Conservation (phyloP, 306 rosid species). For the Acacia confusa region DNA sequence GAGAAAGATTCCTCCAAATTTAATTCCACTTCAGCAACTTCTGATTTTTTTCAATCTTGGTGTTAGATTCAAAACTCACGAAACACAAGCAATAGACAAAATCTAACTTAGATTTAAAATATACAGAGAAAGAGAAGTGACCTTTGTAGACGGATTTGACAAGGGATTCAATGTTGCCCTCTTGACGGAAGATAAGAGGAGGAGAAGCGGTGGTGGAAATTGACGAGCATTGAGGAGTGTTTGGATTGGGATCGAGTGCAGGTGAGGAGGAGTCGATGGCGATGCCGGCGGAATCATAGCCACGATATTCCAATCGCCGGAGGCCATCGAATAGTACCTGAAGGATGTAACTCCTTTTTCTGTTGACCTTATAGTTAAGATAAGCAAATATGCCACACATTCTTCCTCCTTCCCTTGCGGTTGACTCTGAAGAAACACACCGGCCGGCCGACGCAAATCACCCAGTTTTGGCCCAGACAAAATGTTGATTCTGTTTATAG, state of each 20-base stretch:
- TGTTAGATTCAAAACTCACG: background rate
- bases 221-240: conserved; percentile 29
- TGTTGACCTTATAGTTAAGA: conserved; percentile 76
- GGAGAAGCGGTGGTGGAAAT: conserved; percentile 26
- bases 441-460: no score
- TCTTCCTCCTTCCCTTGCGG: background rate
- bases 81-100: background rate
- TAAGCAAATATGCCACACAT: conserved; percentile 98
- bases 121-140: background rate
- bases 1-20: conserved; percentile 70
- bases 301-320: conserved; percentile 86
- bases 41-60: conserved; percentile 40
- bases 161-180: conserved; percentile 92
- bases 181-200: conserved; percentile 83
- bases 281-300: conserved; percentile 96
- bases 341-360: conserved; percentile 82
- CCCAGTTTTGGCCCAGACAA: no score
- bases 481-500: no score
- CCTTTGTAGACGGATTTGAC: conserved; percentile 90
- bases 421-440: no score
- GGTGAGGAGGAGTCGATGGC: conserved; percentile 59
- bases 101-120: background rate
- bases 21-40: conserved; percentile 60
- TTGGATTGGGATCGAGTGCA: conserved; percentile 13
- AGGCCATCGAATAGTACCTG: conserved; percentile 91